Evolutionary conservation across 2,329 filamentous ascomycete species (phyloP), one percentile per base, ranked within the genome.

Genomic region (Nectriaceae sp.): DNA sequence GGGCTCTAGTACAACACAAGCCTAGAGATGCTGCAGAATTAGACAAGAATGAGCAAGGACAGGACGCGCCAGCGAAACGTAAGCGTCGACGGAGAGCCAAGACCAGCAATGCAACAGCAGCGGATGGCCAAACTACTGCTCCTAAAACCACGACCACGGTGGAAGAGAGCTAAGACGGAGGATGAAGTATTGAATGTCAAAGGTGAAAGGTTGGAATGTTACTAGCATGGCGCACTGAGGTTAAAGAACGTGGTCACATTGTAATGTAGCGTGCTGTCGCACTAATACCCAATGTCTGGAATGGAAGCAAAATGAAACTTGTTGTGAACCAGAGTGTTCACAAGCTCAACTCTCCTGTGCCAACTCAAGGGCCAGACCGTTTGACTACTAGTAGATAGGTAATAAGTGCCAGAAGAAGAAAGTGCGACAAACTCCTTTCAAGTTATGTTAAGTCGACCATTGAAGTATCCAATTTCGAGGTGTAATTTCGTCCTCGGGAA

Each of bases 1-100:
- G 53, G 48, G 60, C 59, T 4, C 55, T 54, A 21, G 46, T 58
- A 44, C 57, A 59, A 35, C 56, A 62, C 39, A 60, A 55, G 37
- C 43, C 55, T 57, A 61, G 67, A 31, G 71, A 66, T 52, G 57
- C 68, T 53, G 70, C 70, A 57, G 61, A 62, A 39, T 71, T 39
- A 5, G 55, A 58, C 31, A 49, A 56, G 20, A 52, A 53, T 10
- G 59, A 63, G 45, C 63, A 64, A 35, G 62, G 47, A 18, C 18
- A 21, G n/a, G 37, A 39, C 21, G 37, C 37, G n/a, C 37, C 37
- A 20, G 37, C 37, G 5, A 39, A 39, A 18, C 37, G 66, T 40
- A 65, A 66, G 56, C 60, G 65, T 44, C 60, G 61, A 50, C 64
- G 56, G 55, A 70, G 59, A 57, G 55, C 48, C 42, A 68, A 69